Base-by-base conservation (phyloP, 331 rosid genomes). In the Malus hybrid region DNA sequence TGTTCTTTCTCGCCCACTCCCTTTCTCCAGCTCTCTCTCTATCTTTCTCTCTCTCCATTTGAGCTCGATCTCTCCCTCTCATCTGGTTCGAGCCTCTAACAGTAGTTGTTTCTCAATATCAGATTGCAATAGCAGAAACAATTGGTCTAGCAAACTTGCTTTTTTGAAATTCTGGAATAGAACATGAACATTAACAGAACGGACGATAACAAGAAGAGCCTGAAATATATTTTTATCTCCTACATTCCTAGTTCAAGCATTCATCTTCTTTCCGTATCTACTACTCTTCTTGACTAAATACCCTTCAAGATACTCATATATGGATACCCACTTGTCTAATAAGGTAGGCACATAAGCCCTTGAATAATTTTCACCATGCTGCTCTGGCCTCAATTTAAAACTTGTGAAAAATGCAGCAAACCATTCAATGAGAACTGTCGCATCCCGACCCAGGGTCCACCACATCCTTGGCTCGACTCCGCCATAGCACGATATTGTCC, bases 241-340 rank as follows among this genome's bases (percentile, higher is more conserved):
- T 92, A 98, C 93, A 92, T 83, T 82, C 99, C 99, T 81, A 92
- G 89, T 29, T 95, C 99, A 78, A 95, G 87, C 73, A 90, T 96
- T 98, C 85, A 75, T 85, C 93, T 95, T 95, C 89, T 90, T 95
- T 42, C 96, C 99, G 29, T 95, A 90, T 77, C 99, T 92, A 66
- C 94, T 95, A 71, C 94, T 94, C 61, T 97, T 92, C 84, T 92
- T 96, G 82, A 92, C 90, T 80, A 95, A 82, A 84, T 92, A 92
- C 64, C 99, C 99, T 68, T 95, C 96, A 60, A 95, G 86, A 89
- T 95, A 92, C 78, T 95, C 99, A 74, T 95, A 98, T 26, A 95
- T 95, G 1, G 99, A 92, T 34, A 90, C 96, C 88, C 86, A 80
- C 84, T 79, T 92, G 67, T 95, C 93, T 80, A 81, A 68, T 80